These are phyloP conservation scores for Begonia peltatifolia DNA, from an alignment of 306 rosid species.

Conservation along the genomic window DNA sequence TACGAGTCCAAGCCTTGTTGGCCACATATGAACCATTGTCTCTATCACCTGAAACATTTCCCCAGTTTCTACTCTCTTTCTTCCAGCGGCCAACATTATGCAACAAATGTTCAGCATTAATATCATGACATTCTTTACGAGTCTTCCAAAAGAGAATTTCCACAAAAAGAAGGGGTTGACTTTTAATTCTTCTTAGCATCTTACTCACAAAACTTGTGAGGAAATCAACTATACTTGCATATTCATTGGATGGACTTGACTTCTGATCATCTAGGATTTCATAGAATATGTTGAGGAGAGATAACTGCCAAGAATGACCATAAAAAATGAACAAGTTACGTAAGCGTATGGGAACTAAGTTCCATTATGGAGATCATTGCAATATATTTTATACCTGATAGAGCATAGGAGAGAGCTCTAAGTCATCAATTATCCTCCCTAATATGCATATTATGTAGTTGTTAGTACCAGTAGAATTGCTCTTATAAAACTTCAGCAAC, in stretches of 20 bases:
- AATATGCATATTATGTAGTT: slow-evolving; percentile 62
- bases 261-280: slow-evolving; percentile 68
- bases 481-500: slow-evolving; percentile 92
- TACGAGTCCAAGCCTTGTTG: slow-evolving; percentile 27
- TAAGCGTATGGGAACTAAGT: not conserved
- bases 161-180: slow-evolving; percentile 77
- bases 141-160: slow-evolving; percentile 90
- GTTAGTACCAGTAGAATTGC: slow-evolving; percentile 60
- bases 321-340: not conserved
- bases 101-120: slow-evolving; percentile 73
- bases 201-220: slow-evolving; percentile 52
- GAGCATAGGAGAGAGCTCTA: slow-evolving; percentile 80
- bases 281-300: slow-evolving; percentile 58
- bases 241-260: slow-evolving; percentile 47
- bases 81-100: slow-evolving; percentile 61
- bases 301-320: slow-evolving; percentile 49
- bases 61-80: slow-evolving; percentile 42
- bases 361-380: not conserved
- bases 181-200: slow-evolving; percentile 82
- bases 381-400: slow-evolving; percentile 47
- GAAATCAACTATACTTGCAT: slow-evolving; percentile 52
- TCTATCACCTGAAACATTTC: slow-evolving; percentile 21
- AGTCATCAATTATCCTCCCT: slow-evolving; percentile 63
- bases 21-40: slow-evolving; percentile 36
- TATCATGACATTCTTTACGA: slow-evolving; percentile 80